Evolutionary conservation across 805 yeast genomes (phyloP).

Genomic region (Wickerhamiella bombiphila): DNA sequence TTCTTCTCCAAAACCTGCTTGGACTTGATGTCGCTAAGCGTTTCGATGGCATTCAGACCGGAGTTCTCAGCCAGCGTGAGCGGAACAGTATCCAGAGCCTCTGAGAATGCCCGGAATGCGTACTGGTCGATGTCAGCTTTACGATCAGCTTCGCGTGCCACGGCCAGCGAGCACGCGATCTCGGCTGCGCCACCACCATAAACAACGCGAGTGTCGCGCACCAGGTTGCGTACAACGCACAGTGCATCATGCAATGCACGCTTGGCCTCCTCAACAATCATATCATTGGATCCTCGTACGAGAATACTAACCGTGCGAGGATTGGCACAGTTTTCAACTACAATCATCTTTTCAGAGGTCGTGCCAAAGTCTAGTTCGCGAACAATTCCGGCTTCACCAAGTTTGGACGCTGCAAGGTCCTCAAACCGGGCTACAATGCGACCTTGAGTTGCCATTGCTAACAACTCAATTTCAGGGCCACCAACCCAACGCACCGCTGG

Average conservation of each 20-base stretch:
- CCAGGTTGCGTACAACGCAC: slow-evolving; percentile 92
- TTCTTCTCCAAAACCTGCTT: slow-evolving; percentile 63
- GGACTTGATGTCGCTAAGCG: slow-evolving; percentile 69
- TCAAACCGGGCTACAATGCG: slow-evolving; percentile 95
- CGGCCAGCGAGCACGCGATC: slow-evolving; percentile 82
- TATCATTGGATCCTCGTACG: slow-evolving; percentile 88
- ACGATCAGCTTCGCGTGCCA: slow-evolving; percentile 78
- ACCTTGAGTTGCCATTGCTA: slow-evolving; percentile 96
- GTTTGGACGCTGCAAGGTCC: slow-evolving; percentile 65
- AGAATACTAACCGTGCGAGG: slow-evolving; percentile 84
- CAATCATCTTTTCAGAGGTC: slow-evolving; percentile 89
- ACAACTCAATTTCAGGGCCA: slow-evolving; percentile 86
- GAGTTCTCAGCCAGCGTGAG: slow-evolving; percentile 94
- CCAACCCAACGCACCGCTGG: slow-evolving; percentile 99
- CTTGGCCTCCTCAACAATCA: slow-evolving; percentile 94
- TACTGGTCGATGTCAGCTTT: slow-evolving; percentile 95
- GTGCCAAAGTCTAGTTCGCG: slow-evolving; percentile 91
- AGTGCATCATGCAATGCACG: slow-evolving; percentile 94
- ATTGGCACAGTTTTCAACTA: slow-evolving; percentile 78
- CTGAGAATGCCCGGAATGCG: slow-evolving; percentile 89
- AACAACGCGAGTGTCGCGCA: slow-evolving; percentile 85
- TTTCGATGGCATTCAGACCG: slow-evolving; percentile 87
- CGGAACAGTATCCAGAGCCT: slow-evolving; percentile 82
- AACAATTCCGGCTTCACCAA: slow-evolving; percentile 77
- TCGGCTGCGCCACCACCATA: slow-evolving; percentile 99